Evolutionary conservation across 805 yeast genomes (phyloP), one percentile per base, ranked within the genome.

Genomic region (Osmozyma mogii): DNA sequence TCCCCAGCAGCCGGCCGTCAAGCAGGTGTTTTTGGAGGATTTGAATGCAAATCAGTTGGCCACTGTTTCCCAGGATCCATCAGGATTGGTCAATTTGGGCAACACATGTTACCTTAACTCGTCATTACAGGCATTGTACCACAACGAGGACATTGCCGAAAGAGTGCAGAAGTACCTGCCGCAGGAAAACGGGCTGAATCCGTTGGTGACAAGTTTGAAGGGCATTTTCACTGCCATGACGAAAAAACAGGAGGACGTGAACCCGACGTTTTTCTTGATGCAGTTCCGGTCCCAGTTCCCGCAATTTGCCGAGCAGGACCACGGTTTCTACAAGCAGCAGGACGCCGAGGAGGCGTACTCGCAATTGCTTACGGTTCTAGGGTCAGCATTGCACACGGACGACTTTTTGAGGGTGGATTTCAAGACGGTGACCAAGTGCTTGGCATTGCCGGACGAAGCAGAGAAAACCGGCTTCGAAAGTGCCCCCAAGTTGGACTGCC

Each of bases 281-380:
- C 61, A 73, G 17, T 62, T 84, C 42, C 75, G 96, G 52, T 60
- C 65, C 27, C 59, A 64, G 11, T 82, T 74, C 50, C 96, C 97
- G 2, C 97, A 92, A 57, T 92, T 92, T 56, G 83, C 81, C 24
- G 96, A 89, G 52, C 72, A 75, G 36, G 80, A 75, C 37, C 59
- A 62, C 17, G 96, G 96, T 1, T 59, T 69, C 33, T 82, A 71
- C 50, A 87, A 84, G 56, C 98, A 92, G 60, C 99, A 92, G 59
- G 99, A 92, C 62, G 98, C 98, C 0, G 99, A 92, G 60, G 99
- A 92, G 54, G 82, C 89, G 11, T 87, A 76, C 58, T 79, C 96
- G 6, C 89, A 82, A 52, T 68, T 92, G 29, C 57, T 88, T 38
- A 58, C 63, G 20, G 57, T 68, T 18, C 54, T 84, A 36, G 54